A percentile compares a stretch with the other conserved stretches of the same genome.
phyloP scores from a whole-genome alignment of 768 basidiomycete genomes.

The Collybia nuda region DNA sequence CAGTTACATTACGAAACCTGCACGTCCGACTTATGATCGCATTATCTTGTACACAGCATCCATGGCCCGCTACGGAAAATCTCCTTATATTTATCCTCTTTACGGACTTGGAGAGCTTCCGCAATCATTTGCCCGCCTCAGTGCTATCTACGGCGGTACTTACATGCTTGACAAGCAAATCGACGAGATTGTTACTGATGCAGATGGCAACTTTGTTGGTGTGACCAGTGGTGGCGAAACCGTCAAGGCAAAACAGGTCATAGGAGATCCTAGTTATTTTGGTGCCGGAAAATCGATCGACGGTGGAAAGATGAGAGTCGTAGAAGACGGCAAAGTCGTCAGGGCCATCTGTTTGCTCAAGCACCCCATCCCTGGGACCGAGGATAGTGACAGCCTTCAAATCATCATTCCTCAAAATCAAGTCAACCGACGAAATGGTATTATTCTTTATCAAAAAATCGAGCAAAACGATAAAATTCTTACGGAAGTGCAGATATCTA shows the following conservation, averaged over 20 bases:
- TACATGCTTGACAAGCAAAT: slow-evolving; percentile 99
- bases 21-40: slow-evolving; percentile 88
- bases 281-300: slow-evolving; percentile 65
- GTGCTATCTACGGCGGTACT: slow-evolving; percentile 98
- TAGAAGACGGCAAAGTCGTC: slow-evolving; percentile 93
- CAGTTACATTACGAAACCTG: slow-evolving; percentile 92
- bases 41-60: slow-evolving; percentile 97
- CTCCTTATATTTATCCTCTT: slow-evolving; percentile 98
- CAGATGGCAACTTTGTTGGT: slow-evolving; percentile 87
- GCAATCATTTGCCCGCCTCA: slow-evolving; percentile 96
- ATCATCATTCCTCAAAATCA: slow-evolving; percentile 99
- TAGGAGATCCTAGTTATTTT: slow-evolving; percentile 98
- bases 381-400: slow-evolving; percentile 92
- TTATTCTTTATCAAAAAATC: slow-evolving; percentile 21
- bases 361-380: slow-evolving; percentile 97
- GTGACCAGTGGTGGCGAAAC: slow-evolving; percentile 88
- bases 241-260: slow-evolving; percentile 96
- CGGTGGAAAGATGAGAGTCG: slow-evolving; percentile 79
- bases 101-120: slow-evolving; percentile 99
- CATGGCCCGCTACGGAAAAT: slow-evolving; percentile 99
- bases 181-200: slow-evolving; percentile 85
- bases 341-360: slow-evolving; percentile 97
- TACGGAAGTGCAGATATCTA: slow-evolving; percentile 77
- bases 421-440: slow-evolving; percentile 89
- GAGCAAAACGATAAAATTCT: not conserved